These are phyloP conservation scores for Yamadazyma insecticola DNA, from an alignment of 805 yeast genomes.

Conservation along the genomic window DNA sequence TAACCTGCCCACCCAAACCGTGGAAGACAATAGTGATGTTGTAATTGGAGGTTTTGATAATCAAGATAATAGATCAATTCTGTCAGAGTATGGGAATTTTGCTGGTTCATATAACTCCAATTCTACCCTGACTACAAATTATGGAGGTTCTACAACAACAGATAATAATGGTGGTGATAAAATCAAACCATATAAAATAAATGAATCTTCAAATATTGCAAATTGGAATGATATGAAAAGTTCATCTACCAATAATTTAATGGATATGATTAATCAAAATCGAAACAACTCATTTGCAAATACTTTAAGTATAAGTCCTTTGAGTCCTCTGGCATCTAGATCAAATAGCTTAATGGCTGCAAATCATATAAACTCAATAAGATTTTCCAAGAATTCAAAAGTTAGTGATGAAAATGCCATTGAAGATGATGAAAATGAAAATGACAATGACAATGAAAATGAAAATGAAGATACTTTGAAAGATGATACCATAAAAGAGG, in stretches of 20 bases:
- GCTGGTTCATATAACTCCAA: constrained; percentile 40
- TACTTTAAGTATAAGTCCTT: constrained; percentile 13
- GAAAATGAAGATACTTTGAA: constrained; percentile 7
- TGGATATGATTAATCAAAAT: constrained; percentile 18
- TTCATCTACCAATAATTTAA: constrained; percentile 16
- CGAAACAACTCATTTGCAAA: constrained; percentile 14
- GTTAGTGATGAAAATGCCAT: neutral
- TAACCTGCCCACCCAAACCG: no score
- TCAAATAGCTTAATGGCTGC: constrained; percentile 10
- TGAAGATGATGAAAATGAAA: constrained; percentile 14
- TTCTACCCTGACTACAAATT: constrained; percentile 37
- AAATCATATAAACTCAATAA: constrained; percentile 7
- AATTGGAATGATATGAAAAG: constrained; percentile 12
- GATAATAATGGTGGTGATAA: constrained; percentile 10
- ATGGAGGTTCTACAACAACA: constrained; percentile 19
- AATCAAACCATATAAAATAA: neutral
- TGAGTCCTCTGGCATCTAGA: constrained; percentile 11
- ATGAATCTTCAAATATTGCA: constrained; percentile 1
- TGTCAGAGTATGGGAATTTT: constrained; percentile 35
- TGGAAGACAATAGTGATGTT: constrained; percentile 1
- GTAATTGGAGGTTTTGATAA: constrained; percentile 2
- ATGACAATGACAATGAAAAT: constrained; percentile 20
- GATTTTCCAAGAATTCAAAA: constrained; percentile 1
- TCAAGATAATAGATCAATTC: constrained; percentile 20
- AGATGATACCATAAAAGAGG: constrained; percentile 12